Conservation (phyloP, 2,329 filamentous ascomycete genomes). For the Allantophomopsis cytisporea region DNA sequence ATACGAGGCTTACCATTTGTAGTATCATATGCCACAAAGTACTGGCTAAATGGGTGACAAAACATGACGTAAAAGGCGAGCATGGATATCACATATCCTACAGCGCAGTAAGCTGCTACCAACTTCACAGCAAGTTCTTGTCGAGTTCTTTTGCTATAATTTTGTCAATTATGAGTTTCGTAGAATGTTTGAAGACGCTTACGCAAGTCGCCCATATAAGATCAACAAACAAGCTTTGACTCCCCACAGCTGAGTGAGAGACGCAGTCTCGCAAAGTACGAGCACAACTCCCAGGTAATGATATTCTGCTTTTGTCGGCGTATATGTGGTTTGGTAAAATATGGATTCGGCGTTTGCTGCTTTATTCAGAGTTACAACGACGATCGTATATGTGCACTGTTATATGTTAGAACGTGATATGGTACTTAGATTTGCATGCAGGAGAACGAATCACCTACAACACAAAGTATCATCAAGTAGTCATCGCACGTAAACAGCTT, state of each 20-base stretch:
- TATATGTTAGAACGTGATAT: background rate
- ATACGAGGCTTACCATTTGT: constrained; percentile 25
- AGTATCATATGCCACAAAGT: constrained; percentile 39
- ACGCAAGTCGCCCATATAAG: constrained; percentile 42
- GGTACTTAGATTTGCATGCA: background rate
- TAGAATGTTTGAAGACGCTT: constrained; percentile 8
- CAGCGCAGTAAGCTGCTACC: constrained; percentile 29
- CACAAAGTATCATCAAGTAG: background rate
- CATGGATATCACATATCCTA: constrained; percentile 35
- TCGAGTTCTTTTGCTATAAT: constrained; percentile 23
- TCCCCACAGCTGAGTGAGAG: no score
- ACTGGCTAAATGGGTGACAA: constrained; percentile 40
- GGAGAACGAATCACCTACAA: background rate
- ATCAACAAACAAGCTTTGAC: constrained; percentile 39
- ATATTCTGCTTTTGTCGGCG: background rate
- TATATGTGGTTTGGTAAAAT: no score
- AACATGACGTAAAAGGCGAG: constrained; percentile 34
- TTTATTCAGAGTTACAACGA: background rate
- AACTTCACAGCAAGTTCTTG: constrained; percentile 33
- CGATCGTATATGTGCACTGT: background rate
- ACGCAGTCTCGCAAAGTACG: background rate
- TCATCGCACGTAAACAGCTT: background rate
- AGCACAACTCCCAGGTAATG: background rate
- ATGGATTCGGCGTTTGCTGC: background rate
- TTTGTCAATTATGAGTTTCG: constrained; percentile 6